Conservation (phyloP, 352 stramenopile genomes). For the Plasmopara muralis region DNA sequence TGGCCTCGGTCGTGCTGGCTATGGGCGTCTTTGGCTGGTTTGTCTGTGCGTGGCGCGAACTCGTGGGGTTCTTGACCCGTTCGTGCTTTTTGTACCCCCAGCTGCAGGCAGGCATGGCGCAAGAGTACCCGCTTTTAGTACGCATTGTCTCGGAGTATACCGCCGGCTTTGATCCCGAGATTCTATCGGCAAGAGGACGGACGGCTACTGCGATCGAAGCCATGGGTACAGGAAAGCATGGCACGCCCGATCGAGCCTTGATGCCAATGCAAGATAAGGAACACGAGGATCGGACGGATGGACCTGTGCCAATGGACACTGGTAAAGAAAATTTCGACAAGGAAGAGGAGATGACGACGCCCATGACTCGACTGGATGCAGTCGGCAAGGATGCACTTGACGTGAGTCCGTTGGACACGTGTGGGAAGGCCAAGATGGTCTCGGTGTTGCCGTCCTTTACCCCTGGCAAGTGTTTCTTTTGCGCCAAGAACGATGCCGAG, state of each 20-base stretch:
- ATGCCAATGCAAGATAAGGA: too few species aligned
- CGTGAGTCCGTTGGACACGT: too few species aligned
- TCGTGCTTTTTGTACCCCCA: slow-evolving; percentile 81
- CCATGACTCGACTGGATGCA: too few species aligned
- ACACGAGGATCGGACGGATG: too few species aligned
- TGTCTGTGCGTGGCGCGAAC: slow-evolving; percentile 64
- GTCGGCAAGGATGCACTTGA: too few species aligned
- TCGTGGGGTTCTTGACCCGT: slow-evolving; percentile 73
- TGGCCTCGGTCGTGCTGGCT: slow-evolving; percentile 67
- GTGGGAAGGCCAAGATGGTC: slow-evolving; percentile 37
- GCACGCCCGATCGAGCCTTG: too few species aligned
- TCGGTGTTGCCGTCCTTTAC: slow-evolving; percentile 78
- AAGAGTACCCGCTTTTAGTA: slow-evolving; percentile 69
- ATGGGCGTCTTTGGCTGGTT: slow-evolving; percentile 82
- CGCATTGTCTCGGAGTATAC: slow-evolving; percentile 83
- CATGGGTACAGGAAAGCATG: slow-evolving; percentile 3
- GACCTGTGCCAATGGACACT: too few species aligned
- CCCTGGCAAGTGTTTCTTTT: slow-evolving; percentile 80
- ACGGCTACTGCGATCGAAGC: slow-evolving; percentile 20
- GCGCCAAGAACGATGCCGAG: slow-evolving; percentile 73
- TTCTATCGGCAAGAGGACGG: slow-evolving; percentile 38
- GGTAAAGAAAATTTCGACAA: too few species aligned
- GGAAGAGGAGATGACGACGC: too few species aligned
- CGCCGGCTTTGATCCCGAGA: slow-evolving; percentile 67
- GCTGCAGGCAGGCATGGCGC: slow-evolving; percentile 60